Evolutionary conservation across 2,329 filamentous ascomycete species (phyloP).

Genomic region (Diaporthe vaccinii): DNA sequence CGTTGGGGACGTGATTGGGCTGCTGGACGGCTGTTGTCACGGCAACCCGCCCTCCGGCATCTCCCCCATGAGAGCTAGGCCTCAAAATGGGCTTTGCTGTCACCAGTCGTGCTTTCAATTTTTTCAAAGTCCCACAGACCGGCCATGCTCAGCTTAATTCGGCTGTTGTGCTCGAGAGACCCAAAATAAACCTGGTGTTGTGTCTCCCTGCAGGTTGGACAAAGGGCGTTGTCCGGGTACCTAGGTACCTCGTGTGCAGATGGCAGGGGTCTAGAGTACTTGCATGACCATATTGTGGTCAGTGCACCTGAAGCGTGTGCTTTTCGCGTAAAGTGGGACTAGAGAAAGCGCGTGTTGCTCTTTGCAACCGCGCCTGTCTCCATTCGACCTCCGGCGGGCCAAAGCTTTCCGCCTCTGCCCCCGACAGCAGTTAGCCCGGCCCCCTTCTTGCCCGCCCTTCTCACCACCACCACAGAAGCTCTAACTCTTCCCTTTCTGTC

Average conservation of each 20-base stretch:
- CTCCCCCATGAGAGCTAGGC: background rate
- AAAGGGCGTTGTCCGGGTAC: background rate
- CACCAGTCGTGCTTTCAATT: background rate
- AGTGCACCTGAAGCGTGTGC: slow-evolving; percentile 9
- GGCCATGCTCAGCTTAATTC: background rate
- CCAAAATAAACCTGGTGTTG: background rate
- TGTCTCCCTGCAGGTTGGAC: background rate
- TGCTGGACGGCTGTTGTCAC: slow-evolving; percentile 30
- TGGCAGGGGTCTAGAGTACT: slow-evolving; percentile 2
- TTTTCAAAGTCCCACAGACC: background rate
- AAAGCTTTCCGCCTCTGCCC: slow-evolving; percentile 25
- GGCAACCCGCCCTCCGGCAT: slow-evolving; percentile 10
- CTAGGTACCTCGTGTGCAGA: background rate
- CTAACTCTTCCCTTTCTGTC: background rate
- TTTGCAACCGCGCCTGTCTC: slow-evolving; percentile 33
- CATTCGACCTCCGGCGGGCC: slow-evolving; percentile 13
- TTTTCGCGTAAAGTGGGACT: slow-evolving; percentile 35
- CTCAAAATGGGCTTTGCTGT: background rate
- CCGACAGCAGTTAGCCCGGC: background rate
- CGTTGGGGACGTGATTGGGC: slow-evolving; percentile 21
- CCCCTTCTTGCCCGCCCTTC: background rate
- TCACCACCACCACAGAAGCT: background rate
- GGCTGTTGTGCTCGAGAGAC: background rate
- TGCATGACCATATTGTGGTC: slow-evolving; percentile 6
- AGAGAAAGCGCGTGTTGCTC: slow-evolving; percentile 32